phyloP scores from a whole-genome alignment of 345 rosid genomes.

The Eucalyptus urophylla region DNA sequence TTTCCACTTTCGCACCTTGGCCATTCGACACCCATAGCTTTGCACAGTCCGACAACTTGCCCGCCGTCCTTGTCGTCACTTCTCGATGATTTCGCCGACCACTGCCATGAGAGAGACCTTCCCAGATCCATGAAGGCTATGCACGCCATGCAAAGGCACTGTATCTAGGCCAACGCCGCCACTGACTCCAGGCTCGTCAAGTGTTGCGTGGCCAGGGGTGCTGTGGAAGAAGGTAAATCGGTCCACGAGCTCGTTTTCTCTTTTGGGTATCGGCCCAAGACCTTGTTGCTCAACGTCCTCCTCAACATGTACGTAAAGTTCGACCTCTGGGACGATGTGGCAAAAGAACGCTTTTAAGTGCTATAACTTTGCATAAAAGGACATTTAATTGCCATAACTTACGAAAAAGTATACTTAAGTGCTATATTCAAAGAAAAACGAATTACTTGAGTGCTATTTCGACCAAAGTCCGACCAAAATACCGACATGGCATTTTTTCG shows the following conservation, averaged over 20 bases:
- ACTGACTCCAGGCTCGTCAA: conserved; percentile 41
- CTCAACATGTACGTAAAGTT: conserved; percentile 40
- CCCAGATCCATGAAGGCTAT: conserved; percentile 41
- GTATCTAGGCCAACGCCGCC: conserved; percentile 35
- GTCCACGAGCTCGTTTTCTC: conserved; percentile 37
- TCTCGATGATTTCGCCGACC: conserved; percentile 31
- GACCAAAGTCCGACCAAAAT: no score
- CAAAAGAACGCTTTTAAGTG: no score
- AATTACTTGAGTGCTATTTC: no score
- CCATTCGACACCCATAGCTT: not conserved
- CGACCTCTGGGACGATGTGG: conserved; percentile 6
- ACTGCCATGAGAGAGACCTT: conserved; percentile 37
- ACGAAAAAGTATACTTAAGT: no score
- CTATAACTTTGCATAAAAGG: no score
- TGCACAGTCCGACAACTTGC: not conserved
- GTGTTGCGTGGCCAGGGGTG: conserved; percentile 31
- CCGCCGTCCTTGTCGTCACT: conserved; percentile 1
- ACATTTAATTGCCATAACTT: no score
- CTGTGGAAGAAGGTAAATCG: conserved; percentile 30
- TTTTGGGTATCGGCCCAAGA: conserved; percentile 23
- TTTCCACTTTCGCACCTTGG: not conserved
- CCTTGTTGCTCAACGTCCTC: conserved; percentile 26
- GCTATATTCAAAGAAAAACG: no score
- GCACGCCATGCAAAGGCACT: conserved; percentile 26
- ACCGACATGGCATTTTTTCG: no score